These are phyloP conservation scores for Juglanconis oblonga DNA, from an alignment of 2,329 filamentous ascomycete genomes.

Conservation along the genomic window DNA sequence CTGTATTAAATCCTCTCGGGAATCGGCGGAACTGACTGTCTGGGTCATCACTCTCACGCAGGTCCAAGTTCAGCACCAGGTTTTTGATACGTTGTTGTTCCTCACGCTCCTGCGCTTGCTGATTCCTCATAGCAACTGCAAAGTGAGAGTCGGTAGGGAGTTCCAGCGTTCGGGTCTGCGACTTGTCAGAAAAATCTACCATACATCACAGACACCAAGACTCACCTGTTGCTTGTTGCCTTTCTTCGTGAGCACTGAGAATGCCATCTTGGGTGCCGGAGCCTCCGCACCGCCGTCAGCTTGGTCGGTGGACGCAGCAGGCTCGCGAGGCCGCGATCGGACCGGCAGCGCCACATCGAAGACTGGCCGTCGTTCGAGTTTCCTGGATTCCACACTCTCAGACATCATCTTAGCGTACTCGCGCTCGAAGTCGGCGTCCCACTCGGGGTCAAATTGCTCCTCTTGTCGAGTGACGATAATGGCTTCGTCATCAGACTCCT, in stretches of 20 bases:
- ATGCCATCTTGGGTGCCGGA: slow-evolving; percentile 77
- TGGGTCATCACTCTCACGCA: slow-evolving; percentile 75
- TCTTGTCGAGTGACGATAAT: slow-evolving; percentile 91
- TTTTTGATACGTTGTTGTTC: slow-evolving; percentile 99
- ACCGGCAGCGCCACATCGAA: slow-evolving; percentile 99
- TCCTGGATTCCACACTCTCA: slow-evolving; percentile 91
- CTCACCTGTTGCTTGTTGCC: slow-evolving; percentile 89
- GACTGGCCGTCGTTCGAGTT: slow-evolving; percentile 89
- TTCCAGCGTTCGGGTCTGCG: slow-evolving; percentile 83
- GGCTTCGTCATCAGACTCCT: slow-evolving; percentile 76
- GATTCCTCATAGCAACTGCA: slow-evolving; percentile 91
- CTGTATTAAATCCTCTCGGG: background rate
- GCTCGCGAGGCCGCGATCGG: slow-evolving; percentile 65
- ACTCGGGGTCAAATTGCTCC: slow-evolving; percentile 87
- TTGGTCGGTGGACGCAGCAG: slow-evolving; percentile 34
- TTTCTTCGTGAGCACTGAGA: slow-evolving; percentile 91
- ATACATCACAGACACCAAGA: background rate
- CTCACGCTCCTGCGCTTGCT: slow-evolving; percentile 91
- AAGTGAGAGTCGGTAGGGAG: slow-evolving; percentile 89
- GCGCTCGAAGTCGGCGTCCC: slow-evolving; percentile 94
- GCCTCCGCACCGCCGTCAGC: slow-evolving; percentile 28
- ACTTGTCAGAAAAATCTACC: slow-evolving; percentile 15
- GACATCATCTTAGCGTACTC: slow-evolving; percentile 99
- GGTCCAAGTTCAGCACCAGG: slow-evolving; percentile 92
- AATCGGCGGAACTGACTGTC: slow-evolving; percentile 61